Evolutionary conservation across 345 rosid genomes (phyloP).

Genomic region (Rhodamnia argentea): DNA sequence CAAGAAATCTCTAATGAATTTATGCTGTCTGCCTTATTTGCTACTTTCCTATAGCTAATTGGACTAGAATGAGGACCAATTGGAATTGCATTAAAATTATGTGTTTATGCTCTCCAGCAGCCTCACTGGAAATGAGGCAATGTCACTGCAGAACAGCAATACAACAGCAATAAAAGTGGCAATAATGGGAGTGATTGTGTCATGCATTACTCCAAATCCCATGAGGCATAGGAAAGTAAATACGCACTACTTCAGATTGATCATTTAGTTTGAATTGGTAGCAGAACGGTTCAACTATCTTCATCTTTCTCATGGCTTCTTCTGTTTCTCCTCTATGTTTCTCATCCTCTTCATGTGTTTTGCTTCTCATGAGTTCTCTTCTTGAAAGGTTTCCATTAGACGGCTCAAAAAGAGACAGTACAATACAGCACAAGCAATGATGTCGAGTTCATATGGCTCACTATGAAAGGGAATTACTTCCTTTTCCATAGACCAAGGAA

Average conservation of each 20-base stretch:
- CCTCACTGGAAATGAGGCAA: neutral
- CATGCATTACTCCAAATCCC: neutral
- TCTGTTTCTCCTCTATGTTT: neutral
- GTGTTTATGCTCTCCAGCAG: neutral
- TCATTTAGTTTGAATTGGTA: neutral
- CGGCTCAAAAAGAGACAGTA: neutral
- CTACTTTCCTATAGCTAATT: neutral
- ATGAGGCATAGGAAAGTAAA: neutral
- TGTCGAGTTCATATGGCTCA: neutral
- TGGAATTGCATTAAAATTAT: neutral
- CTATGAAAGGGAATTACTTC: neutral
- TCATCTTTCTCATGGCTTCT: neutral
- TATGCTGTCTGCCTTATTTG: neutral
- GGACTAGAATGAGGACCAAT: neutral
- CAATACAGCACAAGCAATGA: neutral
- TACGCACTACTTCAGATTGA: neutral
- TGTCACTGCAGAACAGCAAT: neutral
- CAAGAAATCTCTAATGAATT: neutral
- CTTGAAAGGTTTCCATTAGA: neutral
- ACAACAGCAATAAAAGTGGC: neutral
- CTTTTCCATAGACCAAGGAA: neutral
- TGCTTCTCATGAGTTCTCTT: neutral
- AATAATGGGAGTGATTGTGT: neutral
- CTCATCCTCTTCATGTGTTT: neutral
- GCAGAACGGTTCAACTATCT: neutral